Evolutionary conservation across 768 basidiomycete genomes (phyloP).

Genomic region (Termitomyces sp.): DNA sequence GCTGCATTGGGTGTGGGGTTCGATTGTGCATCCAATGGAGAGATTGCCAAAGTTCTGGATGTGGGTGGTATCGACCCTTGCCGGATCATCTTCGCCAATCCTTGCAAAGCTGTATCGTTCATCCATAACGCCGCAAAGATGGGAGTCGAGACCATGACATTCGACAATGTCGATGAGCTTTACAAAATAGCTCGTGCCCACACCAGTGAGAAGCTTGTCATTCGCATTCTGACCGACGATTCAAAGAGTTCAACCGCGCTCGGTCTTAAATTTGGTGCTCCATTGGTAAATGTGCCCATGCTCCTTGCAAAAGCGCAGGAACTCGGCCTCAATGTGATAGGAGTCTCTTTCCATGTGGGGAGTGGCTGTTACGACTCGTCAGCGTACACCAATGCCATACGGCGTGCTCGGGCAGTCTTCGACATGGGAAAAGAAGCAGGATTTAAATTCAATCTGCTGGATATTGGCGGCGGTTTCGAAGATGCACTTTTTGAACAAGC

Average conservation of each 20-base stretch:
- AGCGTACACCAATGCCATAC: slow-evolving; percentile 85
- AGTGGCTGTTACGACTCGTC: slow-evolving; percentile 95
- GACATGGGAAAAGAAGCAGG: slow-evolving; percentile 81
- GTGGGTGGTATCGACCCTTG: slow-evolving; percentile 71
- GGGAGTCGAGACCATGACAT: slow-evolving; percentile 94
- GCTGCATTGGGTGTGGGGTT: slow-evolving; percentile 90
- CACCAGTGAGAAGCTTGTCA: slow-evolving; percentile 77
- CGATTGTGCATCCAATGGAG: slow-evolving; percentile 94
- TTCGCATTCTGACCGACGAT: slow-evolving; percentile 96
- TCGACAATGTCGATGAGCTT: slow-evolving; percentile 95
- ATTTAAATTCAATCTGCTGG: slow-evolving; percentile 77
- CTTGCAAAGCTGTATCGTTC: slow-evolving; percentile 95
- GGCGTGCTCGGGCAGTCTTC: slow-evolving; percentile 79
- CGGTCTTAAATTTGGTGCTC: slow-evolving; percentile 92
- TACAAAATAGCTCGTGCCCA: slow-evolving; percentile 84
- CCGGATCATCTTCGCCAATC: slow-evolving; percentile 95
- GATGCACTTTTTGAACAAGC: slow-evolving; percentile 79
- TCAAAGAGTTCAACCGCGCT: slow-evolving; percentile 90
- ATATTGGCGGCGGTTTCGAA: slow-evolving; percentile 97
- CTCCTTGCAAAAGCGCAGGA: slow-evolving; percentile 77
- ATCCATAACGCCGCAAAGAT: slow-evolving; percentile 75
- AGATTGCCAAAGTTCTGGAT: slow-evolving; percentile 75
- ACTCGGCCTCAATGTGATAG: slow-evolving; percentile 79
- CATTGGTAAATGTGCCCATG: slow-evolving; percentile 70
- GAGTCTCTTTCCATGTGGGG: slow-evolving; percentile 98